Conservation (phyloP, 2,329 filamentous ascomycete genomes). For the Blumeriella jaapii region DNA sequence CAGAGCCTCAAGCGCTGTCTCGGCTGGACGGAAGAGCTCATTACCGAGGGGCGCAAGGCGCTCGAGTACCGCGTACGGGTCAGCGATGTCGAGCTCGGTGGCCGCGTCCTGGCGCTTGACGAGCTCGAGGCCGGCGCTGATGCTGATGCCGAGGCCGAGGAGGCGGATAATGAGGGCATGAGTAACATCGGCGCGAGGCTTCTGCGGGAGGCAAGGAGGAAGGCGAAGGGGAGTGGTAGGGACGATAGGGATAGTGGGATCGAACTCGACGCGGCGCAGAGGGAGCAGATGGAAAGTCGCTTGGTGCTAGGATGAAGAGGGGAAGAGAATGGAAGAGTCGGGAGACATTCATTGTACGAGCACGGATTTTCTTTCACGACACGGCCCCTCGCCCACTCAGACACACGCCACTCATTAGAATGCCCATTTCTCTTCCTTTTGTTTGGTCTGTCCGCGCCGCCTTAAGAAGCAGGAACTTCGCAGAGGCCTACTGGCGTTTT, state of each 20-base stretch:
- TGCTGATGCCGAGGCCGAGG: conserved; percentile 14
- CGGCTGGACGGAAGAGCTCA: conserved; percentile 80
- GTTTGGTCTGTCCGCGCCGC: no score
- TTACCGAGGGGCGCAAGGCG: conserved; percentile 78
- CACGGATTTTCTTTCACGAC: conserved; percentile 12
- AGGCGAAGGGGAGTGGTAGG: conserved; percentile 16
- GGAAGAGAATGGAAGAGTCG: no score
- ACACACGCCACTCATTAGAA: no score
- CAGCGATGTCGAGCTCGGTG: conserved; percentile 71
- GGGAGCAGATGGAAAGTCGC: conserved; percentile 8
- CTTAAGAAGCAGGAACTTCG: no score
- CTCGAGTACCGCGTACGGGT: conserved; percentile 70
- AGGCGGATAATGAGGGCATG: conserved; percentile 22
- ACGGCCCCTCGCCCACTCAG: no score
- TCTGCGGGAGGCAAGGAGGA: conserved; percentile 21
- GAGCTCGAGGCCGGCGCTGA: conserved; percentile 48
- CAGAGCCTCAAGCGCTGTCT: conserved; percentile 85
- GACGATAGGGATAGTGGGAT: conserved; percentile 25
- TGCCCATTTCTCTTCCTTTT: no score
- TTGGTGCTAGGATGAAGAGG: no score
- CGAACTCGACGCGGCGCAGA: conserved; percentile 18
- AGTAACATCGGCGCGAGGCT: conserved; percentile 20
- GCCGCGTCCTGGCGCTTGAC: conserved; percentile 62
- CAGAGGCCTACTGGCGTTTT: no score
- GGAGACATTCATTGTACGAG: conserved; percentile 17